Evolutionary conservation across 2,329 filamentous ascomycete genomes (phyloP).

Genomic region (Ambrosiella cleistominuta): DNA sequence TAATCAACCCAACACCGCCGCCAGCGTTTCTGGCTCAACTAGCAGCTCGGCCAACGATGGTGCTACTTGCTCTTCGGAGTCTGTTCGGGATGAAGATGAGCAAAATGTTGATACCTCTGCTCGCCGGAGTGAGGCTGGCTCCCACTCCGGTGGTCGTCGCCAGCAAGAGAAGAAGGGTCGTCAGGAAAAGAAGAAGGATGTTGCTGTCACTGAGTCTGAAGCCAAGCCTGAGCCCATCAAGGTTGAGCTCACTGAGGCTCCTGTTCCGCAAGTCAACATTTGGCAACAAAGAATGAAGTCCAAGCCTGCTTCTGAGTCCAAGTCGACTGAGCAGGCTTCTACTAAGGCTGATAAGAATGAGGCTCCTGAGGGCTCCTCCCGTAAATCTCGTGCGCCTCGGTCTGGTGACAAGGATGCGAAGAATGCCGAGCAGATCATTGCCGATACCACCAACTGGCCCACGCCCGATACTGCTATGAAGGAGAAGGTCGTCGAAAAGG

Average conservation of each 20-base stretch:
- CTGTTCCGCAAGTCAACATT: conserved; percentile 67
- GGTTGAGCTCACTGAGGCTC: conserved; percentile 59
- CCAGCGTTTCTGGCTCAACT: conserved; percentile 13
- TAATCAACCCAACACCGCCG: conserved; percentile 7
- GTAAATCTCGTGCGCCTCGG: conserved; percentile 26
- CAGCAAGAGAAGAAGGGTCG: conserved; percentile 26
- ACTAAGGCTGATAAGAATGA: conserved; percentile 16
- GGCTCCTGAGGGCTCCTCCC: conserved; percentile 20
- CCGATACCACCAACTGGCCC: conserved; percentile 68
- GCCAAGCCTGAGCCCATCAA: conserved; percentile 40
- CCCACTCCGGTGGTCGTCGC: conserved; percentile 10
- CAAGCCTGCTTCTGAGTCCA: conserved; percentile 38
- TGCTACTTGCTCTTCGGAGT: conserved; percentile 20
- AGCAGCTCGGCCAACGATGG: conserved; percentile 14
- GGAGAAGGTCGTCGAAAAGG: conserved; percentile 49
- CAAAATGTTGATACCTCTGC: conserved; percentile 24
- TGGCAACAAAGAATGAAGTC: conserved; percentile 72
- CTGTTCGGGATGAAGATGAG: conserved; percentile 25
- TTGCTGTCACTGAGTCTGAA: conserved; percentile 18
- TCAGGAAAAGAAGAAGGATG: conserved; percentile 43
- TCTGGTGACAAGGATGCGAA: conserved; percentile 12
- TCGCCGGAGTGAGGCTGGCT: conserved; percentile 22
- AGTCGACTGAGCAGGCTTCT: conserved; percentile 15
- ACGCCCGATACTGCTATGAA: conserved; percentile 59
- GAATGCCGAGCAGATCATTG: conserved; percentile 10